Percentiles rank a stretch among this genome's conserved stretches.
Conservation (phyloP, 83 land plant species). For the Picea abies region DNA sequence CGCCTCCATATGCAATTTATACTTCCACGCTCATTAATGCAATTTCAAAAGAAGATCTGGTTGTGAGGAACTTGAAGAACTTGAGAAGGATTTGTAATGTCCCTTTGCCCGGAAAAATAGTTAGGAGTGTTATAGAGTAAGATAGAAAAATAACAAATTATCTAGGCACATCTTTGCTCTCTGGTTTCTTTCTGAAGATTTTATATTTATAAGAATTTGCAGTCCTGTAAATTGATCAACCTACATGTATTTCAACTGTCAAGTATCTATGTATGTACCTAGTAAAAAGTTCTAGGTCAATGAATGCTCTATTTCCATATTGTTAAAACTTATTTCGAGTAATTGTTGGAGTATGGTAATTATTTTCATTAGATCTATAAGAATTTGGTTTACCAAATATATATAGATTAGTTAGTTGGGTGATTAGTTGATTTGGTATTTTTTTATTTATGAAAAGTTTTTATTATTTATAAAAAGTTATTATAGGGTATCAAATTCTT, state of each 20-base stretch:
- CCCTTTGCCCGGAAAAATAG: background rate
- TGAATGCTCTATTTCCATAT: no score
- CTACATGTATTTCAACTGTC: background rate
- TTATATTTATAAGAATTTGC: background rate
- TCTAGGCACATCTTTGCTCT: conserved; percentile 52
- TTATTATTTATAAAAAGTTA: no score
- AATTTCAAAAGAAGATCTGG: conserved; percentile 15
- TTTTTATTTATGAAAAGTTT: no score
- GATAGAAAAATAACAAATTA: conserved; percentile 26
- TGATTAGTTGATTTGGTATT: no score
- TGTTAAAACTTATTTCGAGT: no score
- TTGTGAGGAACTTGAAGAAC: conserved; percentile 5
- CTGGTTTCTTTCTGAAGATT: background rate
- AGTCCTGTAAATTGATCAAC: background rate
- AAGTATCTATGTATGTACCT: no score
- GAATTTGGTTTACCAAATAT: no score
- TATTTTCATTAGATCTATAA: no score
- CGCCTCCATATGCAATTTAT: conserved; percentile 19
- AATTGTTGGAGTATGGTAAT: no score
- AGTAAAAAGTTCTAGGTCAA: no score
- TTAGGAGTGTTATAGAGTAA: conserved; percentile 35
- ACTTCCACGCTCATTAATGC: conserved; percentile 38
- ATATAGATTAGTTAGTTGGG: no score
- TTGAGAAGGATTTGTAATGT: conserved; percentile 2
- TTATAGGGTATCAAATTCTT: no score